phyloP scores from a whole-genome alignment of 2,329 filamentous ascomycete species.

The Exserohilum rostratum region DNA sequence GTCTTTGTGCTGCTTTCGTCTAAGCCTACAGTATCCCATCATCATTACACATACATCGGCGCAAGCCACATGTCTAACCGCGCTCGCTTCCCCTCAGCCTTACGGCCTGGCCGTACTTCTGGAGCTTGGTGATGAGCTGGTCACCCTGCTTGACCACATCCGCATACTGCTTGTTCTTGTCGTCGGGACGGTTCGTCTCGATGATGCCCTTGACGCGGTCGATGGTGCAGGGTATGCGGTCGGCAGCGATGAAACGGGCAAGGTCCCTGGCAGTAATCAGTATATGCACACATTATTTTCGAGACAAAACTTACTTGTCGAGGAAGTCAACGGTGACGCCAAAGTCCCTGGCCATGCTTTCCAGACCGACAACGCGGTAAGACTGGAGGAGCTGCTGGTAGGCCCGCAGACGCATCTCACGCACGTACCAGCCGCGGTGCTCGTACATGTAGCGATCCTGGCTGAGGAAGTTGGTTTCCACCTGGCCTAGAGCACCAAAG shows the following conservation, averaged over 20 bases:
- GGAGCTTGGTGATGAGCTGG: constrained; percentile 96
- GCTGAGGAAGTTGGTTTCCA: constrained; percentile 92
- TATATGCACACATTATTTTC: neutral
- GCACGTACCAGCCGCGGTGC: constrained; percentile 96
- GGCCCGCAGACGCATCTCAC: constrained; percentile 94
- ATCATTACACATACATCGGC: constrained; percentile 27
- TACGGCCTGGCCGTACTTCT: constrained; percentile 98
- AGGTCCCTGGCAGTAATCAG: constrained; percentile 69
- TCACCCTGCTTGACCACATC: constrained; percentile 98
- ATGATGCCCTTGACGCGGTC: constrained; percentile 97
- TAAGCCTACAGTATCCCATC: constrained; percentile 30
- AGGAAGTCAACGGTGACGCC: constrained; percentile 96
- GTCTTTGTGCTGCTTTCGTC: constrained; percentile 21
- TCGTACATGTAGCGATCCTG: constrained; percentile 95
- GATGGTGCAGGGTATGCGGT: constrained; percentile 94
- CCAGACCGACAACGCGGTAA: constrained; percentile 94
- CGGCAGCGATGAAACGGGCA: constrained; percentile 93
- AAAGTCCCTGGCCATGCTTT: constrained; percentile 97
- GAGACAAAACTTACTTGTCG: constrained; percentile 71
- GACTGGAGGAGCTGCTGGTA: constrained; percentile 98
- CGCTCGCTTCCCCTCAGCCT: constrained; percentile 92
- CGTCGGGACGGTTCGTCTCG: constrained; percentile 95
- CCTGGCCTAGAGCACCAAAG: constrained; percentile 85
- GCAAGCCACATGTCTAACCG: constrained; percentile 58
- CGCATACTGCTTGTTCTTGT: constrained; percentile 99